These are phyloP conservation scores for Poa annua DNA, from an alignment of 176 grass and related monocot species.

Conservation along the genomic window DNA sequence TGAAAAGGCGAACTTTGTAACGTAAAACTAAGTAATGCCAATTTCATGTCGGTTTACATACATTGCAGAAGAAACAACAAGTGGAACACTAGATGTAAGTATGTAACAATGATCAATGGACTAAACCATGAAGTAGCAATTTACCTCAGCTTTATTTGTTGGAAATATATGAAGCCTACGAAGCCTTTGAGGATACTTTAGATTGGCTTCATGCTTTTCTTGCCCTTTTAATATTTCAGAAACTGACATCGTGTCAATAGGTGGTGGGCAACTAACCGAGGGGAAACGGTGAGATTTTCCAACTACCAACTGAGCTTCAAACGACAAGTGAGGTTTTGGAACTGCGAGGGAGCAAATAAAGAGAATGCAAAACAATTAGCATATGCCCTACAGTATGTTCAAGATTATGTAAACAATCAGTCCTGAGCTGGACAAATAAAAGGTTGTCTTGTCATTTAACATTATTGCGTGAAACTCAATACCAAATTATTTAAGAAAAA, in stretches of 20 bases:
- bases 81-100: conserved; percentile 13
- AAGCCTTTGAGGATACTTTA: conserved; percentile 92
- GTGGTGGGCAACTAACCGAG: conserved; percentile 65
- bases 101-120: conserved; percentile 17
- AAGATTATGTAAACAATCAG: conserved; percentile 25
- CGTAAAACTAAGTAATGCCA: conserved; percentile 10
- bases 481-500: conserved; percentile 21
- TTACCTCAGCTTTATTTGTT: conserved; percentile 88
- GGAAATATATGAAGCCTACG: conserved; percentile 86
- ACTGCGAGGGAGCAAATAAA: conserved; percentile 59
- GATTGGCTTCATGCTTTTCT: conserved; percentile 79
- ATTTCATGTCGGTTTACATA: conserved; percentile 20
- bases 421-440: conserved; percentile 26
- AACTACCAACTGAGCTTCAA: conserved; percentile 93
- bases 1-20: conserved; percentile 13
- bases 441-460: conserved; percentile 19
- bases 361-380: conserved; percentile 31
- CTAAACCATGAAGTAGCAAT: conserved; percentile 37
- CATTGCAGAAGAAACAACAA: conserved; percentile 13
- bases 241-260: conserved; percentile 46
- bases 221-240: conserved; percentile 74
- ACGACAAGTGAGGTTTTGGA: conserved; percentile 84
- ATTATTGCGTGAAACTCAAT: background rate
- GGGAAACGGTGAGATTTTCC: conserved; percentile 80
- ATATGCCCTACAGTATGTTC: background rate